Evolutionary conservation across 331 rosid species (phyloP), one percentile per base, ranked within the genome.

Genomic region (Pyracantha coccinea): DNA sequence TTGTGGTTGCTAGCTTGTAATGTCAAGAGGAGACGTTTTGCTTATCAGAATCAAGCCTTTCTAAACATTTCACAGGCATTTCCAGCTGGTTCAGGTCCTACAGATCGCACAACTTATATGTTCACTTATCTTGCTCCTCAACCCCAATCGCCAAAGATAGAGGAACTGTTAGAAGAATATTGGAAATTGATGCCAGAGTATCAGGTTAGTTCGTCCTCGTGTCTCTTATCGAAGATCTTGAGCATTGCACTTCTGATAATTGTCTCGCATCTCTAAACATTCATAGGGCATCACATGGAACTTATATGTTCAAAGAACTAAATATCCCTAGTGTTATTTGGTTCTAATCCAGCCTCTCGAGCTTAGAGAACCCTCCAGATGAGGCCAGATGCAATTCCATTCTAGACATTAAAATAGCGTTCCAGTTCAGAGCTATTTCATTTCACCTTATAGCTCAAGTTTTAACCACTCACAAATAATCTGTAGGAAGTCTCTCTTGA

Each of bases 61-160:
- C 87, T 82, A 75, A 69, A 82, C 76, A 80, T 68, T 65, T 81
- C 66, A 55, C 89, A 94, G 97, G 99, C 99, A 68, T 94, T 94
- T 85, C 97, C 97, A 65, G 91, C 99, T 35, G 99, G 96, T 66
- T 90, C 99, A 1, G 97, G 97, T 78, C 96, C 97, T 69, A 71
- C 27, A 61, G 99, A 94, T 83, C 97, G 97, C 47, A 94, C 99
- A 14, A 94, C 93, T 29, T 94, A 92, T 64, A 85, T 94, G 97
- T 94, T 94, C 83, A 92, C 99, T 69, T 94, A 94, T 58, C 85
- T 90, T 59, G 91, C 92, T 78, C 96, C 97, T 82, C 92, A 86
- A 84, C 97, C 92, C 19, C 88, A 81, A 74, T 90, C 97, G 9
- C 97, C 97, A 9, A 87, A 75, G 77, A 58, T 94, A 65, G 97